Conservation (phyloP, 345 rosid genomes). For the Gossypium mustelinum region DNA sequence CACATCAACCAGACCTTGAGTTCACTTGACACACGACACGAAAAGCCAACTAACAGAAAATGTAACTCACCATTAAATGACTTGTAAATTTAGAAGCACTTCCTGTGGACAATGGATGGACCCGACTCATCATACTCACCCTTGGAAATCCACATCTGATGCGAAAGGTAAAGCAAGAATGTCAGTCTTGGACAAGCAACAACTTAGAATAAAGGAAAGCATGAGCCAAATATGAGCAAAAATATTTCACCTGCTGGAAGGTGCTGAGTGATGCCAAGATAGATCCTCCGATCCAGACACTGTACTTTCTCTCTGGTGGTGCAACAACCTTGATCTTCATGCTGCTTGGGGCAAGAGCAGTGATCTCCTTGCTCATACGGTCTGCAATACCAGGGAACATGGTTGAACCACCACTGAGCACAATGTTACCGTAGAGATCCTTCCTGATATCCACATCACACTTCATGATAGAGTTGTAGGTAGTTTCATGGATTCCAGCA, state of each 20-base stretch:
- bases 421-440: constrained; percentile 30
- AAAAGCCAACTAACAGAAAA: constrained; percentile 43
- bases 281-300: constrained; percentile 79
- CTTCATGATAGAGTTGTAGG: constrained; percentile 65
- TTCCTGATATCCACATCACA: constrained; percentile 53
- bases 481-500: constrained; percentile 68
- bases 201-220: background rate
- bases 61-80: constrained; percentile 39
- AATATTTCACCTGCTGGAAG: constrained; percentile 56
- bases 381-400: constrained; percentile 73
- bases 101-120: constrained; percentile 61
- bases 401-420: constrained; percentile 64
- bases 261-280: constrained; percentile 74
- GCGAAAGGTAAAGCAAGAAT: background rate
- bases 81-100: constrained; percentile 41
- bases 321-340: constrained; percentile 28
- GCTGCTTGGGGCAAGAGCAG: constrained; percentile 38
- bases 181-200: constrained; percentile 6
- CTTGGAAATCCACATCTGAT: constrained; percentile 62
- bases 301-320: constrained; percentile 28
- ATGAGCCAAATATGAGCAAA: background rate
- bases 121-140: constrained; percentile 66
- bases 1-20: constrained; percentile 30
- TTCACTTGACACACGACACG: constrained; percentile 38
- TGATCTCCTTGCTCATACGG: constrained; percentile 73